Evolutionary conservation across 805 yeast genomes (phyloP).

Genomic region (Wickerhamomyces chaumierensis): DNA sequence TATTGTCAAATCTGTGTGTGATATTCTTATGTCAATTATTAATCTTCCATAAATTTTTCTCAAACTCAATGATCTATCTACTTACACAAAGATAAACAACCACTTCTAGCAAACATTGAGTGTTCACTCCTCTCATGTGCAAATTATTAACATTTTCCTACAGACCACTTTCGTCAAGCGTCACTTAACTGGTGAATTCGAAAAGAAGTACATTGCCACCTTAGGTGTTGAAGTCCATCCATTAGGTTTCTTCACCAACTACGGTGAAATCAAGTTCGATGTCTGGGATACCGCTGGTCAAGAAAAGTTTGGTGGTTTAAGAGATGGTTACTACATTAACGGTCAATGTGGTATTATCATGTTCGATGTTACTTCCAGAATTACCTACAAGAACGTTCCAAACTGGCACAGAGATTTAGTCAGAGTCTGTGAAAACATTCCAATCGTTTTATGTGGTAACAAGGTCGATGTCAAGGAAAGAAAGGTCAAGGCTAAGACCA

Average conservation of each 20-base stretch:
- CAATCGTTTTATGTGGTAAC: conserved; percentile 98
- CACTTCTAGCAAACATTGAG: too few species aligned
- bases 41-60: too few species aligned
- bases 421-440: conserved; percentile 99
- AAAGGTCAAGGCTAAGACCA: conserved; percentile 98
- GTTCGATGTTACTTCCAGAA: conserved; percentile 99
- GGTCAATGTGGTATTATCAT: conserved; percentile 99
- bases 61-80: background rate
- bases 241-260: conserved; percentile 94
- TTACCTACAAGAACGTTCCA: conserved; percentile 99
- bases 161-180: conserved; percentile 98
- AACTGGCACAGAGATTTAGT: conserved; percentile 99
- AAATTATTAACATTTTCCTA: conserved; percentile 7
- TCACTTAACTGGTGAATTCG: conserved; percentile 98
- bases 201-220: conserved; percentile 97
- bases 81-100: too few species aligned
- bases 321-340: conserved; percentile 99
- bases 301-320: conserved; percentile 98
- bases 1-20: background rate
- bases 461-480: conserved; percentile 99
- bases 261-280: conserved; percentile 96
- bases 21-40: too few species aligned
- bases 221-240: conserved; percentile 99
- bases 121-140: too few species aligned
- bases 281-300: conserved; percentile 99